Evolutionary conservation across 1,139 yeast species (phyloP), one percentile per base, ranked within the genome.

Genomic region (Oligophagozyma castellii): DNA sequence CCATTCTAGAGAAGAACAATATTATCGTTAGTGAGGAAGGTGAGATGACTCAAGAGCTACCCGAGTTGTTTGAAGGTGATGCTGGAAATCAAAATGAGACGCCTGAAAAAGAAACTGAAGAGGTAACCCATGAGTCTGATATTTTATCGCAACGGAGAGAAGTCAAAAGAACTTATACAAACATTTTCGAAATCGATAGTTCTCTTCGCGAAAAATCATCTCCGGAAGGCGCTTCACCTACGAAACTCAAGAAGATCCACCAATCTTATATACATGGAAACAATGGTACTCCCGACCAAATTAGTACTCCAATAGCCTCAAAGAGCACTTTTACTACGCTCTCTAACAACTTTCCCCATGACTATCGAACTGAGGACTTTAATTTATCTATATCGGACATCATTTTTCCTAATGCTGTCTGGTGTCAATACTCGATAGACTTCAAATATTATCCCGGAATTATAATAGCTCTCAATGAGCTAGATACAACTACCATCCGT

Each of bases 391-490:
- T 40, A 14, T 29, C 35, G 2, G 58, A 55, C 30, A 41, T 57
- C 4, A 14, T 36, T 1, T 53, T 46, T 29, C 41, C 39, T 13
- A 43, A 44, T 21, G 44, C 55, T 27, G 56, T 56, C 4, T 58
- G 59, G 59, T 49, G 53, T 26, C 51, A 50, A 12, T 56, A 51
- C 31, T 42, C 43, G 23, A 34, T 48, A 4, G 46, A 51, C 33
- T 44, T 37, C 18, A 43, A 43, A 16, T 51, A 43, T 33, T 58
- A 52, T 33, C 59, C 63, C 1, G 63, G 59, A 1, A 31, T 43
- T 5, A 34, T 55, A 5, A 21, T 46, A 7, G 35, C 39, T 2
- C 33, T 32, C 1, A 38, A 40, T 12, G 26, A 31, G 3, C 27
- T 37, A 3, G 47, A 47, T 4, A 35, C 31, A 12, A 51, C 48